phyloP scores from a whole-genome alignment of 2,329 filamentous ascomycete species.

The Epichloe festucae region DNA sequence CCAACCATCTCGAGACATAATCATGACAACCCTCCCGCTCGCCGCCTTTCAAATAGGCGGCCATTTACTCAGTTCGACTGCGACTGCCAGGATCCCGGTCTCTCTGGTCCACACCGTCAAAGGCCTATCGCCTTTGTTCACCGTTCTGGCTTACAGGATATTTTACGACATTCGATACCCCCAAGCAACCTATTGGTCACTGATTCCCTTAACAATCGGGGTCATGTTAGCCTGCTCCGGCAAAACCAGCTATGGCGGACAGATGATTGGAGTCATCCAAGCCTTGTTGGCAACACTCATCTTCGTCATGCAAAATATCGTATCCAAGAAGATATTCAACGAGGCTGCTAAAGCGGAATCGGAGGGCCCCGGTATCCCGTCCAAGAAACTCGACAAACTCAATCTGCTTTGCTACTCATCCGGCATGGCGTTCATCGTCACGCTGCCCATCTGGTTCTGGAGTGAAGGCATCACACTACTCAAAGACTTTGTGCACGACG shows the following conservation, averaged over 20 bases:
- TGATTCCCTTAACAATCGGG: conserved; percentile 84
- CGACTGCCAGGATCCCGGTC: conserved; percentile 88
- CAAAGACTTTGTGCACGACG: conserved; percentile 66
- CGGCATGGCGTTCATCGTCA: conserved; percentile 78
- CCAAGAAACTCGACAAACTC: conserved; percentile 85
- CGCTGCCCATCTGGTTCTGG: conserved; percentile 85
- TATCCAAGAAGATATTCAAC: conserved; percentile 96
- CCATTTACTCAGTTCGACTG: conserved; percentile 86
- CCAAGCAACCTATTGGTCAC: conserved; percentile 70
- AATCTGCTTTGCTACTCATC: conserved; percentile 97
- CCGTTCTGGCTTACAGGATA: conserved; percentile 81
- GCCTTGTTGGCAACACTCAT: conserved; percentile 83
- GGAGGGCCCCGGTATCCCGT: conserved; percentile 48
- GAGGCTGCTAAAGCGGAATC: conserved; percentile 77
- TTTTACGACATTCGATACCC: conserved; percentile 85
- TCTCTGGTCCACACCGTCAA: conserved; percentile 98
- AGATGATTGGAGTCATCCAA: conserved; percentile 80
- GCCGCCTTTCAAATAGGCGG: conserved; percentile 88
- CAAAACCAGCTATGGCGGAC: conserved; percentile 61
- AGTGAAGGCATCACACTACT: conserved; percentile 71
- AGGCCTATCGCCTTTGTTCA: conserved; percentile 89
- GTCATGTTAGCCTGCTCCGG: conserved; percentile 94
- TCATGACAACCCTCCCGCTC: conserved; percentile 78
- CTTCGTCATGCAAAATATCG: conserved; percentile 97
- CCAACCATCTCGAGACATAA: conserved; percentile 65